phyloP scores from a whole-genome alignment of 2,329 filamentous ascomycete species.

The Onygena corvina region DNA sequence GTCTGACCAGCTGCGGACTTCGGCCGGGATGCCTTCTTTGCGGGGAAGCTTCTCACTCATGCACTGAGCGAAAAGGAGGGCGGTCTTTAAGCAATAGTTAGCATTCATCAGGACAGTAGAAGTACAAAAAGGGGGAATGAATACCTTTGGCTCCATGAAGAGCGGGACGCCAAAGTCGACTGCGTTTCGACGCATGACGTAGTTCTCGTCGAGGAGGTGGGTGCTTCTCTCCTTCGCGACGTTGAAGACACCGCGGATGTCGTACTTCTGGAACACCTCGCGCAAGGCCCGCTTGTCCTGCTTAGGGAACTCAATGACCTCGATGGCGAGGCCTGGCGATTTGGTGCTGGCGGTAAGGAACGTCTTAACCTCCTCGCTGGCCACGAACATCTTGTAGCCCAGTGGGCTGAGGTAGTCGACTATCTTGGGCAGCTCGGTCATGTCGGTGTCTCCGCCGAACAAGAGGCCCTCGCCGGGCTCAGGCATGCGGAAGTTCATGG shows the following conservation, averaged over 20 bases:
- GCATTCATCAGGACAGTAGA: neutral
- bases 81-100: conserved; percentile 50
- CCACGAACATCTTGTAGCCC: conserved; percentile 88
- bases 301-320: conserved; percentile 94
- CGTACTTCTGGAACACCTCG: conserved; percentile 92
- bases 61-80: conserved; percentile 88
- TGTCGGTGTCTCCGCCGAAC: conserved; percentile 71
- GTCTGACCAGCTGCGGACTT: conserved; percentile 90
- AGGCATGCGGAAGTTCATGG: conserved; percentile 98
- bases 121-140: neutral
- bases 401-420: conserved; percentile 80
- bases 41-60: conserved; percentile 94
- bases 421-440: conserved; percentile 61
- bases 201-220: conserved; percentile 82
- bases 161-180: conserved; percentile 96
- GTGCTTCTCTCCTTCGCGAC: conserved; percentile 71
- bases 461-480: conserved; percentile 90
- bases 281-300: conserved; percentile 89
- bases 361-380: conserved; percentile 65
- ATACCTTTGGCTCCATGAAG: conserved; percentile 95
- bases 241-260: conserved; percentile 94
- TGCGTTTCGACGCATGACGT: conserved; percentile 95
- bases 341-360: conserved; percentile 64
- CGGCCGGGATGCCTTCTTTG: conserved; percentile 72
- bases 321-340: conserved; percentile 52